Percentiles rank a stretch among this genome's conserved stretches.
These are phyloP conservation scores for Rhodomyrtus tomentosa DNA, from an alignment of 345 rosid genomes.

Conservation along the genomic window DNA sequence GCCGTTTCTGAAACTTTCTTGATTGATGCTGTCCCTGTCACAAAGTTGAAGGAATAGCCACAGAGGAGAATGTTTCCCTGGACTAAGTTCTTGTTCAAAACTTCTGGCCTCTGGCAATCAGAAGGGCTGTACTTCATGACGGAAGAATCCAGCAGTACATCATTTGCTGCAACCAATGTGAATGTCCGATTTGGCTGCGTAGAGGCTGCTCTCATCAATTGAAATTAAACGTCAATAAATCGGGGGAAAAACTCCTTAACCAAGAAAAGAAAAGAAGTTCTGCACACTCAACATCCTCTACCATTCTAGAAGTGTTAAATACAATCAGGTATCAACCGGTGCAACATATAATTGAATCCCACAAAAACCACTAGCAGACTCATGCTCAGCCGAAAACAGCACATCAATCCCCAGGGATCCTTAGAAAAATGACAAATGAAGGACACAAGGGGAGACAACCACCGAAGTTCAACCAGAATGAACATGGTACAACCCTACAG, in stretches of 20 bases:
- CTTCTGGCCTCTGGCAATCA: constrained; percentile 94
- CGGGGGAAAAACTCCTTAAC: constrained; percentile 4
- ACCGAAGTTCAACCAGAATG: not conserved
- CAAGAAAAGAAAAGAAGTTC: not conserved
- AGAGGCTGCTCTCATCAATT: constrained; percentile 53
- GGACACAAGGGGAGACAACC: not conserved
- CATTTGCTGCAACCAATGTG: constrained; percentile 92
- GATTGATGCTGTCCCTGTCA: constrained; percentile 84
- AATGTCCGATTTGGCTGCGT: constrained; percentile 62
- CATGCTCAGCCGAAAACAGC: not conserved
- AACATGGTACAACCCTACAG: not conserved
- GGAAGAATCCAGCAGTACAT: constrained; percentile 77
- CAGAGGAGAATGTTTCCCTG: constrained; percentile 95
- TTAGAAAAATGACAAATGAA: not conserved
- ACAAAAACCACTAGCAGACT: not conserved
- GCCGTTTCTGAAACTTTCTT: constrained; percentile 95
- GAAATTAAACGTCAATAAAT: not conserved
- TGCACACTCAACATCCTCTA: not conserved
- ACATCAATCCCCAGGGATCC: not conserved
- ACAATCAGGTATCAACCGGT: not conserved
- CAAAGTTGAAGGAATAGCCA: constrained; percentile 97
- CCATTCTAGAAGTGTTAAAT: not conserved
- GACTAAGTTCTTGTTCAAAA: constrained; percentile 70
- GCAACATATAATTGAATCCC: not conserved
- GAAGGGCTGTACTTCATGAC: constrained; percentile 65